Evolutionary conservation across 2,329 filamentous ascomycete species (phyloP).

Genomic region (Phyllosticta citrichinensis): DNA sequence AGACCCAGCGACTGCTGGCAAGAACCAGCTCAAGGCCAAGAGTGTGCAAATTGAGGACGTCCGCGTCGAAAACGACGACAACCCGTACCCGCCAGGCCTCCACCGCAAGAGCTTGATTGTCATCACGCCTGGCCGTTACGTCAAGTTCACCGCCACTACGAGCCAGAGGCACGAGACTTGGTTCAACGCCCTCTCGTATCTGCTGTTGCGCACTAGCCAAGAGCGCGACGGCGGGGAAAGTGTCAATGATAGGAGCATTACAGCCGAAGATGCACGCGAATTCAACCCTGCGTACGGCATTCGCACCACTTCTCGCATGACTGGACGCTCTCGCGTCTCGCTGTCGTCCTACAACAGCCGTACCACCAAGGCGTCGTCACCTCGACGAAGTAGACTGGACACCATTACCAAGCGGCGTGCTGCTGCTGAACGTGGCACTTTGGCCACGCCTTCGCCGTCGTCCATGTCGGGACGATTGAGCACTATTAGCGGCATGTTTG

Average conservation of each 20-base stretch:
- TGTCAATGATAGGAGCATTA: slow-evolving; percentile 42
- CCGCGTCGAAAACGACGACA: slow-evolving; percentile 84
- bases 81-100: slow-evolving; percentile 86
- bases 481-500: slow-evolving; percentile 37
- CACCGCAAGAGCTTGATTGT: slow-evolving; percentile 91
- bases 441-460: slow-evolving; percentile 22
- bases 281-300: slow-evolving; percentile 58
- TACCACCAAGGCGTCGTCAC: slow-evolving; percentile 23
- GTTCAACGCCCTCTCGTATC: slow-evolving; percentile 94
- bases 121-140: slow-evolving; percentile 73
- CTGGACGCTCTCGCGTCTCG: slow-evolving; percentile 48
- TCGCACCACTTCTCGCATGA: slow-evolving; percentile 42
- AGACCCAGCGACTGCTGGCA: slow-evolving; percentile 72
- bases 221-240: slow-evolving; percentile 46
- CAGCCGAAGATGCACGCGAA: slow-evolving; percentile 54
- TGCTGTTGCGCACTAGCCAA: slow-evolving; percentile 63
- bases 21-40: slow-evolving; percentile 69
- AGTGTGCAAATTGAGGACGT: slow-evolving; percentile 91
- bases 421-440: slow-evolving; percentile 3
- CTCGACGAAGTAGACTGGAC: slow-evolving; percentile 29
- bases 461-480: slow-evolving; percentile 37
- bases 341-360: slow-evolving; percentile 71
- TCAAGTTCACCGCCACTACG: slow-evolving; percentile 92
- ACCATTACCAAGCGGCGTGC: slow-evolving; percentile 15
- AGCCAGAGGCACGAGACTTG: slow-evolving; percentile 94